Evolutionary conservation across 2,329 filamentous ascomycete genomes (phyloP).

Genomic region (Aspergillus sp.): DNA sequence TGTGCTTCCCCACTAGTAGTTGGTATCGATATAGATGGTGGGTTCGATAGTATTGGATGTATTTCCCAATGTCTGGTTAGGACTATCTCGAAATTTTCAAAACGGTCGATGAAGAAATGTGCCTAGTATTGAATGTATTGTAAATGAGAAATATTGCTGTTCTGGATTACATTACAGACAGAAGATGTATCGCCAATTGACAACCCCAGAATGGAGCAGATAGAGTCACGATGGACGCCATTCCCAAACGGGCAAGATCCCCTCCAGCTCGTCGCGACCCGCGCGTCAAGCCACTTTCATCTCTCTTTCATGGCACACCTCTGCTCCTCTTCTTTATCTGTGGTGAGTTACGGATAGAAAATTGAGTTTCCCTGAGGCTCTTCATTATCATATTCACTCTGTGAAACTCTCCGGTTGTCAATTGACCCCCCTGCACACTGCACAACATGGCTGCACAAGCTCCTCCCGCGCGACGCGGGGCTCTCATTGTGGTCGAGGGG

Average conservation of each 20-base stretch:
- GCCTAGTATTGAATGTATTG: too few relatives aligned
- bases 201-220: too few relatives aligned
- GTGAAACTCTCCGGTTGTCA: neutral
- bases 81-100: neutral
- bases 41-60: neutral
- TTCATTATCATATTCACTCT: neutral
- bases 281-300: too few relatives aligned
- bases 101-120: too few relatives aligned
- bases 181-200: neutral
- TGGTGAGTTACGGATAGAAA: too few relatives aligned
- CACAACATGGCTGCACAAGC: conserved; percentile 18
- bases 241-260: too few relatives aligned
- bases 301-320: too few relatives aligned
- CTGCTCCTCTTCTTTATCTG: neutral
- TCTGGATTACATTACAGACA: neutral
- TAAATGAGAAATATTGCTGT: neutral
- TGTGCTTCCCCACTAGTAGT: conserved; percentile 6
- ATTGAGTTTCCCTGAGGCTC: neutral
- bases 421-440: neutral
- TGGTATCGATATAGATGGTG: too few relatives aligned
- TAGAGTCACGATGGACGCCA: too few relatives aligned
- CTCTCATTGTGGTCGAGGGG: conserved; percentile 82
- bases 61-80: too few relatives aligned
- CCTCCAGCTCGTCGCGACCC: too few relatives aligned
- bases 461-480: conserved; percentile 55